Evolutionary conservation across 169 alveolate genomes (phyloP).

Genomic region (Haemoproteus tartakovskyi): DNA sequence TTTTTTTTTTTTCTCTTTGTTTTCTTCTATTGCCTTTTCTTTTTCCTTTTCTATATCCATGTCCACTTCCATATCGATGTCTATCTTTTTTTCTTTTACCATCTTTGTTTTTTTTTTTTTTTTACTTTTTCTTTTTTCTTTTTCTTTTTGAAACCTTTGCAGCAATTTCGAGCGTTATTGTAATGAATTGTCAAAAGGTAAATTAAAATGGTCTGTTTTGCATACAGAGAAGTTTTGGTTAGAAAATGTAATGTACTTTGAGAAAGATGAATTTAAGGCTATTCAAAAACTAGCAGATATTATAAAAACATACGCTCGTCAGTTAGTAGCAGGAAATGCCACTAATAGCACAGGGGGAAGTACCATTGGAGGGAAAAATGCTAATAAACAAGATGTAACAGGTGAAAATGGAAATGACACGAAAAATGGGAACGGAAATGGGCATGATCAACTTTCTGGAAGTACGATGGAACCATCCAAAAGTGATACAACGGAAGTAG

Average conservation of each 20-base stretch:
- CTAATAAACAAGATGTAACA: constrained; percentile 26
- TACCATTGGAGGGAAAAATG: too few relatives aligned
- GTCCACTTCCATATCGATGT: background rate
- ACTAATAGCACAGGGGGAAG: too few relatives aligned
- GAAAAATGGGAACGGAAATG: too few relatives aligned
- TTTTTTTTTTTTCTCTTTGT: background rate
- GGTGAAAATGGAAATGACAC: too few relatives aligned
- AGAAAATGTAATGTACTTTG: constrained; percentile 78
- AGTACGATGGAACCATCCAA: too few relatives aligned
- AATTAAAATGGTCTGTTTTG: constrained; percentile 80
- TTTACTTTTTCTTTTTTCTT: background rate
- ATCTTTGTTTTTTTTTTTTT: background rate
- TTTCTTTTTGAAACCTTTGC: background rate
- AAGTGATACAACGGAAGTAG: constrained; percentile 67
- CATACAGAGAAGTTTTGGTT: constrained; percentile 86
- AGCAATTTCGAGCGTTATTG: constrained; percentile 81
- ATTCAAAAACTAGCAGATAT: constrained; percentile 79
- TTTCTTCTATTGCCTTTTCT: background rate
- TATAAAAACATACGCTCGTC: constrained; percentile 67
- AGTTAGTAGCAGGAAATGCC: too few relatives aligned
- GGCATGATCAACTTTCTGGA: too few relatives aligned
- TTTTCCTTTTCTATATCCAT: background rate
- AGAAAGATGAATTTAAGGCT: constrained; percentile 80
- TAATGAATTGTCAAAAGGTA: constrained; percentile 77
- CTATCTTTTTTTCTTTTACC: too few relatives aligned